Base-by-base conservation (phyloP, 768 basidiomycete species). In the Coprinellus aureogranulatus region DNA sequence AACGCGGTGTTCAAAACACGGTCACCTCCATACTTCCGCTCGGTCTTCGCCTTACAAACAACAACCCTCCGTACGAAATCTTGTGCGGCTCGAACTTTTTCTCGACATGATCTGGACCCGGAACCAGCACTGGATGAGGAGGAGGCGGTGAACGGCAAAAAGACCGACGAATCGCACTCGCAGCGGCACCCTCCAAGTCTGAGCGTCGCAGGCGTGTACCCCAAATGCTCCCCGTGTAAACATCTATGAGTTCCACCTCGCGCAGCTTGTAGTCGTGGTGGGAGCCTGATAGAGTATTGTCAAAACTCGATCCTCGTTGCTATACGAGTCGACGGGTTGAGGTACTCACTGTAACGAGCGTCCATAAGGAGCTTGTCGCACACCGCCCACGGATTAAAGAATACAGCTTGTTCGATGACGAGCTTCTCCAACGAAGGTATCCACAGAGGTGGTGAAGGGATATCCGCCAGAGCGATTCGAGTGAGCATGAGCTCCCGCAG, bases 211-310 rank as follows among this genome's bases (percentile, higher is more conserved):
- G 58, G 30, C 85, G 73, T 1, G 72, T 70, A 41, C 82, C 84
- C 85, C 85, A 85, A 26, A 87, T 86, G 56, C 83, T 83, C 46
- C 74, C 78, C 11, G 68, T 66, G 62, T 85, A 85, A 22, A 75
- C 76, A 58, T 86, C 84, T n/a, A 84, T 77, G 5, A 84, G 70
- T 40, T 72, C 68, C 25, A 84, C 65, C 27, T 61, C 47, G 55
- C 67, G 62, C 23, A 84, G 68, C 18, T 61, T 30, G 49, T 60
- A 55, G 31, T 54, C 68, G 67, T 48, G 31, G 18, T 9, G 37
- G 37, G 37, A 9, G 37, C 37, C 37, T 39, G 37, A 39, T 39
- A 39, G 9, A 39, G 37, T 18, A 39, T n/a, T n/a, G n/a, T n/a
- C n/a, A n/a, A n/a, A n/a, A n/a, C n/a, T n/a, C n/a, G n/a, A n/a